These are phyloP conservation scores for Dendryphion nanum DNA, from an alignment of 2,329 filamentous ascomycete species.

Conservation along the genomic window DNA sequence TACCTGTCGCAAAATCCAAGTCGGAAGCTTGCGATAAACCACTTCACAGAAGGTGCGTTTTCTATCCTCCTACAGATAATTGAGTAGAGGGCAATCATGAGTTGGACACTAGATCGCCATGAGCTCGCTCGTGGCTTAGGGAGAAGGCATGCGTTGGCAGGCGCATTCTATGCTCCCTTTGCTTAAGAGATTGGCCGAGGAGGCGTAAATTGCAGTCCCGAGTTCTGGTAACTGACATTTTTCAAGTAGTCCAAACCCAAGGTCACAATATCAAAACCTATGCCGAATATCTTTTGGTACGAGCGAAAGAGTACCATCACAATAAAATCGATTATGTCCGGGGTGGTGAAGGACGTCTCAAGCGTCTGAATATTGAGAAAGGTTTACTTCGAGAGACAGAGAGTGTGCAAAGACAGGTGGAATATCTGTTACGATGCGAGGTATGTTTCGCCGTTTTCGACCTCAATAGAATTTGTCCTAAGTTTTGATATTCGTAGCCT, in stretches of 20 bases:
- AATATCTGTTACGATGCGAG: constrained; percentile 83
- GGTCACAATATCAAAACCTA: constrained; percentile 94
- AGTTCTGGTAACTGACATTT: background rate
- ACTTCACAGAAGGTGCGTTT: constrained; percentile 81
- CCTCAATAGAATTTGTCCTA: background rate
- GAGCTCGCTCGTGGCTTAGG: no score
- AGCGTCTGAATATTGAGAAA: constrained; percentile 85
- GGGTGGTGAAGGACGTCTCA: constrained; percentile 75
- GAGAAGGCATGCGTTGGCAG: no score
- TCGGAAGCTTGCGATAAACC: constrained; percentile 80
- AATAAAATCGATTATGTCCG: constrained; percentile 90
- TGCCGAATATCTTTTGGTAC: constrained; percentile 78
- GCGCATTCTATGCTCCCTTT: no score
- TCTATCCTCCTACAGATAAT: background rate
- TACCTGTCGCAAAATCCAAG: constrained; percentile 77
- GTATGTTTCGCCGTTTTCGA: constrained; percentile 51
- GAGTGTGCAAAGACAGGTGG: constrained; percentile 82
- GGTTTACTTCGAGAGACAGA: constrained; percentile 90
- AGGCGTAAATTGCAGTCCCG: no score
- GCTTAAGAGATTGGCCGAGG: no score
- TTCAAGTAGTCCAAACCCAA: constrained; percentile 75
- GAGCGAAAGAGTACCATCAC: constrained; percentile 77
- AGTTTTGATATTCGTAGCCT: constrained; percentile 54
- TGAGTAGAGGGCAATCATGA: no score
- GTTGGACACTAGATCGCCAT: no score